phyloP scores from a whole-genome alignment of 2,329 filamentous ascomycete species.

The Setomelanomma holmii region DNA sequence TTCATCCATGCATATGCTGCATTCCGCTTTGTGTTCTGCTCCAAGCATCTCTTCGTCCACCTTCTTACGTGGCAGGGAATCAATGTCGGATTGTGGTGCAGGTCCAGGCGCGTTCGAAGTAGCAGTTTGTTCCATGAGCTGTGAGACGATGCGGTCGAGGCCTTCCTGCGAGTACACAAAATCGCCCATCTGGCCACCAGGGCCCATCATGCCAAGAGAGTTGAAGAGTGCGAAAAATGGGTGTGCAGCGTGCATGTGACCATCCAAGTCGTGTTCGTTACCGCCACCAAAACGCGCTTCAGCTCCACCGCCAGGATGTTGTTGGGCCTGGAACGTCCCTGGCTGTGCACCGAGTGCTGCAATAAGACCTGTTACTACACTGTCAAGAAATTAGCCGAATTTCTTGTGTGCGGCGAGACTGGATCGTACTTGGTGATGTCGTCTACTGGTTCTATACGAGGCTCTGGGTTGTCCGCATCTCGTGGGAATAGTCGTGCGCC shows the following conservation, averaged over 20 bases:
- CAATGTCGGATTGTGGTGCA: slow-evolving; percentile 77
- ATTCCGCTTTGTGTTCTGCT: slow-evolving; percentile 74
- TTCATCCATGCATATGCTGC: slow-evolving; percentile 93
- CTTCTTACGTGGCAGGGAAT: slow-evolving; percentile 72
- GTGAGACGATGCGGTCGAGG: slow-evolving; percentile 84
- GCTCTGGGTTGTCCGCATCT: slow-evolving; percentile 59
- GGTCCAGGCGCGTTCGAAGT: slow-evolving; percentile 81
- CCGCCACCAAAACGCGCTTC: slow-evolving; percentile 14
- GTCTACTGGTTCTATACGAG: slow-evolving; percentile 54
- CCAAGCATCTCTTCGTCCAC: slow-evolving; percentile 75
- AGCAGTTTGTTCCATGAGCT: slow-evolving; percentile 84
- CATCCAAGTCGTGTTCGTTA: slow-evolving; percentile 9
- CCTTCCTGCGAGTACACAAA: slow-evolving; percentile 91
- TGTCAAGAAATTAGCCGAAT: no score
- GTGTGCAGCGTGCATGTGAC: slow-evolving; percentile 13
- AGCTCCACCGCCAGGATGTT: slow-evolving; percentile 9
- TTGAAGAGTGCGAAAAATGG: slow-evolving; percentile 57
- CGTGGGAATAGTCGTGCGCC: slow-evolving; percentile 56
- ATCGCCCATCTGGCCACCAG: slow-evolving; percentile 67
- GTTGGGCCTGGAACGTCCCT: slow-evolving; percentile 3
- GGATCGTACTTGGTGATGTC: slow-evolving; percentile 52
- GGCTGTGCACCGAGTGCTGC: slow-evolving; percentile 22
- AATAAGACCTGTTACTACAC: slow-evolving; percentile 43
- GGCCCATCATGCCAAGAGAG: slow-evolving; percentile 37
- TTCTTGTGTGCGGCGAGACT: slow-evolving; percentile 30